Base-by-base conservation (phyloP, 192 early-diverging fungal genomes). In the Coemansia sp. region DNA sequence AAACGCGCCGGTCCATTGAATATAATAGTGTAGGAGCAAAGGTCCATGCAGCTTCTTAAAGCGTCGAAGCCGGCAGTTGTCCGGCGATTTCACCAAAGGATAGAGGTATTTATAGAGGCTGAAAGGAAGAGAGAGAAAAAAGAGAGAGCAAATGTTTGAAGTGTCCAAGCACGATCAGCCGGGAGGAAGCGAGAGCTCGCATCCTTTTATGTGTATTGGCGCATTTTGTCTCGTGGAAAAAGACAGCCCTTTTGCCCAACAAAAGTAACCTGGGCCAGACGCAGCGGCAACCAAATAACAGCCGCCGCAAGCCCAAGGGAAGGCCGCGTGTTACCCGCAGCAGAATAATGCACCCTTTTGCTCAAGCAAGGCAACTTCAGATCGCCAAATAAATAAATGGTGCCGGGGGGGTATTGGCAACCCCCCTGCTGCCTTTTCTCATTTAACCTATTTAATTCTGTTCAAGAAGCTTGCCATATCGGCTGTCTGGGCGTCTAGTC, bases 1-100 rank as follows among this genome's bases (percentile, higher is more conserved):
- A 69, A 46, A 76, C 51, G 17, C 66, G 59, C 46, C 72, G 60
- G 46, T 70, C 63, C 68, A 71, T 71, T 6, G 28, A 34, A 49
- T n/a, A 3, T 28, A 32, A 17, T 28, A 49, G 7, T 26, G 32
- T 15, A 34, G 46, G 5, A 26, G 20, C 21, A 23, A 34, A 34
- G 7, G 32, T 34, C 32, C 32, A 34, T 34, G 6, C 32, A 34
- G 32, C 32, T 34, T 34, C 32, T 34, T 34, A 34, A 34, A 34
- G 32, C 7, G 32, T 34, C 7, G 32, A 34, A 34, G 32, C 32
- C 7, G 32, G 32, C 32, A 34, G 32, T 6, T 34, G 10, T 6
- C 32, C 2, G 32, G 7, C 7, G 32, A 6, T 34, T 10, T 34
- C 7, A 34, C 1, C 1, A 6, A 11, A 28, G 47, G 14, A 49